Evolutionary conservation across 179 eudicot species (phyloP).

Genomic region (Heliamphora pulchella): DNA sequence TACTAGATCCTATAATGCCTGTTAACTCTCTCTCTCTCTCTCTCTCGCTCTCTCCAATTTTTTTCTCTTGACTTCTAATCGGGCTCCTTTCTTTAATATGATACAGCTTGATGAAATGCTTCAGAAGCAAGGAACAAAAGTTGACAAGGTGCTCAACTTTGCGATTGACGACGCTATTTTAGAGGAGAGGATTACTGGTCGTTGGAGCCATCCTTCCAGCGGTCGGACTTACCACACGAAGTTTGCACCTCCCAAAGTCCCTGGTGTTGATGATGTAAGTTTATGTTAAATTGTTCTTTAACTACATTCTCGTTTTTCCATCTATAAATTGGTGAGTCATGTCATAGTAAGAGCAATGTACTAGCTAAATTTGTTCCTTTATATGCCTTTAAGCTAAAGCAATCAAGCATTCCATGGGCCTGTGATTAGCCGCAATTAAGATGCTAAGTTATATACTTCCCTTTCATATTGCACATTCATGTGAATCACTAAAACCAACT

Average conservation of each 20-base stretch:
- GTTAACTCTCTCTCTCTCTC: neutral
- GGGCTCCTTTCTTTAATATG: neutral
- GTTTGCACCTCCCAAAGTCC: constrained; percentile 70
- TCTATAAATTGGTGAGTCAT: neutral
- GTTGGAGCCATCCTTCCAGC: constrained; percentile 73
- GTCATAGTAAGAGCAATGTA: neutral
- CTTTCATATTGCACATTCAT: neutral
- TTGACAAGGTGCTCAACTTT: constrained; percentile 78
- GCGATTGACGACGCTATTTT: constrained; percentile 67
- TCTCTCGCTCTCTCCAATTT: neutral
- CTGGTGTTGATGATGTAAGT: constrained; percentile 73
- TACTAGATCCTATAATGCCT: neutral
- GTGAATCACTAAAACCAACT: neutral
- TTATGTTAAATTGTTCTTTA: neutral
- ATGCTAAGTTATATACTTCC: neutral
- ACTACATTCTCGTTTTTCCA: neutral
- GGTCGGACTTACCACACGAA: constrained; percentile 79
- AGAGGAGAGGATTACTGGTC: constrained; percentile 84
- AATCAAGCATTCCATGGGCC: neutral
- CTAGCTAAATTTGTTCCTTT: neutral
- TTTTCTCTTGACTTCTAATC: neutral
- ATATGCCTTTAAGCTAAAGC: neutral
- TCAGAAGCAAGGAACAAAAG: constrained; percentile 53
- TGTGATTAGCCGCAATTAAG: neutral
- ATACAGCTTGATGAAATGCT: constrained; percentile 82